Evolutionary conservation across 2,329 filamentous ascomycete species (phyloP).

Genomic region (Mycosphaerella sp.): DNA sequence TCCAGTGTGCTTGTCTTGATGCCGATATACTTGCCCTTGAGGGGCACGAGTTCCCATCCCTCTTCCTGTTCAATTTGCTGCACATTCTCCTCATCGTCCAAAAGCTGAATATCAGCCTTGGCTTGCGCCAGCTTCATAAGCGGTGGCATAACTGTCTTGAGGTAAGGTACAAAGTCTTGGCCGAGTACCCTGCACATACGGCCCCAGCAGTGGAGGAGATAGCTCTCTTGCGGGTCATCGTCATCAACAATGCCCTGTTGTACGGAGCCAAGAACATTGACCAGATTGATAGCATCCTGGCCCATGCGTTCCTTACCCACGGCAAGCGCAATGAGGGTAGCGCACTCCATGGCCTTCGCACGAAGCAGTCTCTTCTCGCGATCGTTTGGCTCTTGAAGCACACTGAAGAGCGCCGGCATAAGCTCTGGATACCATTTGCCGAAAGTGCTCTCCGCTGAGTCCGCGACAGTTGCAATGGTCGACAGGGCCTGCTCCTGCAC

Average conservation of each 20-base stretch:
- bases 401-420: conserved; percentile 90
- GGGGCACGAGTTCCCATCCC: conserved; percentile 92
- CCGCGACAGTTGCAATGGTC: conserved; percentile 97
- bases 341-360: conserved; percentile 98
- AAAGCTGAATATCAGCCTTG: conserved; percentile 92
- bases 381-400: conserved; percentile 80
- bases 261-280: conserved; percentile 79
- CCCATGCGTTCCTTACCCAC: conserved; percentile 92
- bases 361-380: conserved; percentile 88
- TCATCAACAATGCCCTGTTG: conserved; percentile 81
- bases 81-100: conserved; percentile 92
- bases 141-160: conserved; percentile 89
- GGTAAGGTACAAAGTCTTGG: conserved; percentile 83
- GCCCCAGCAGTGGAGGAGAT: conserved; percentile 98
- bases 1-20: conserved; percentile 96
- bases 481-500: conserved; percentile 97
- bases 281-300: conserved; percentile 76
- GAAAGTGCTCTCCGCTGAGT: conserved; percentile 92
- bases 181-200: conserved; percentile 95
- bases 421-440: conserved; percentile 91
- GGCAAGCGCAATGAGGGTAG: conserved; percentile 88
- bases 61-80: conserved; percentile 91
- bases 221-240: conserved; percentile 93
- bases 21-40: conserved; percentile 97
- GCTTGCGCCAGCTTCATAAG: conserved; percentile 84